Conservation (phyloP, 139 green algal genomes). For the Micractinium sp. region DNA sequence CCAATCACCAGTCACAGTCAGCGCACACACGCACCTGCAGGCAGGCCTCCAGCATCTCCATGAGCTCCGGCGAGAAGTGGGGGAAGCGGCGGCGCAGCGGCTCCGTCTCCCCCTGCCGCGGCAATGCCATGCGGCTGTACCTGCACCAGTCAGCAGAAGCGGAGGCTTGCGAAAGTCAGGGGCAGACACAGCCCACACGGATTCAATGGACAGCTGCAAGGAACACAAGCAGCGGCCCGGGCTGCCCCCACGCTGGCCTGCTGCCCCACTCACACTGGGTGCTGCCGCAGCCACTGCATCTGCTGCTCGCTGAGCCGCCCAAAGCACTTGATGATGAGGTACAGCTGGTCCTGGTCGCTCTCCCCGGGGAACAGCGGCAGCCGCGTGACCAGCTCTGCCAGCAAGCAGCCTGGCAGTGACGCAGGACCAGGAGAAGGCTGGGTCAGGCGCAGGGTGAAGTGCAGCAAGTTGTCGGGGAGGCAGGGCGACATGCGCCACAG, state of each 20-base stretch:
- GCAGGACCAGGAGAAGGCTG: neutral
- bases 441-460: neutral
- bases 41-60: slow-evolving; percentile 64
- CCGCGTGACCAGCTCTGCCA: slow-evolving; percentile 86
- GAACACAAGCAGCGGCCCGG: neutral
- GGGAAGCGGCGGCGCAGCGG: slow-evolving; percentile 50
- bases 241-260: neutral
- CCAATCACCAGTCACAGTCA: neutral
- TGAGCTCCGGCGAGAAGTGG: slow-evolving; percentile 14
- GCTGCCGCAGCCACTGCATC: slow-evolving; percentile 35
- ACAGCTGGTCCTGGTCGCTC: slow-evolving; percentile 92
- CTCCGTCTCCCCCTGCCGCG: slow-evolving; percentile 29
- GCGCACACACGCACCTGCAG: slow-evolving; percentile 47
- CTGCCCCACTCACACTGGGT: slow-evolving; percentile 43
- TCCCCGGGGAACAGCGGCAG: slow-evolving; percentile 91
- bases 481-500: neutral
- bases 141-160: neutral
- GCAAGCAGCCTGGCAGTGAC: slow-evolving; percentile 75
- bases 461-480: neutral
- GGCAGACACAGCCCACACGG: neutral
- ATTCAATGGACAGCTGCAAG: neutral
- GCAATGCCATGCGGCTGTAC: slow-evolving; percentile 48
- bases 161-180: neutral
- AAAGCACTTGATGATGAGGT: slow-evolving; percentile 74
- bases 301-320: slow-evolving; percentile 55